A percentile compares a stretch with the other conserved stretches of the same genome.
These are phyloP conservation scores for Rossbeevera mucosa DNA, from an alignment of 768 basidiomycete genomes.

Conservation along the genomic window DNA sequence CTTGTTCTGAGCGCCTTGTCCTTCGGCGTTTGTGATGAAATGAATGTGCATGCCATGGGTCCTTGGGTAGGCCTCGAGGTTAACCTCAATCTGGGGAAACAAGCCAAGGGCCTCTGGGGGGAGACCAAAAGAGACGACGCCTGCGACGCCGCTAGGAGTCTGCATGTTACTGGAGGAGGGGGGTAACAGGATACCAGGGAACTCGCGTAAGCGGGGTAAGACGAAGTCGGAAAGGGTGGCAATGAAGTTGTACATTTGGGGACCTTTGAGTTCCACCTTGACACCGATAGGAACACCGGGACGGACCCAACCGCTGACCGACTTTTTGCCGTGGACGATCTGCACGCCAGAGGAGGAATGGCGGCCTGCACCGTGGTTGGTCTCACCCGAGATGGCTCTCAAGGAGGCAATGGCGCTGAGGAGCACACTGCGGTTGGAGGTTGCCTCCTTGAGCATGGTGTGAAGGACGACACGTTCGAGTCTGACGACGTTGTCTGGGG, in stretches of 20 bases:
- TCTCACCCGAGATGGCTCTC: slow-evolving; percentile 83
- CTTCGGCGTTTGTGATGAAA: slow-evolving; percentile 84
- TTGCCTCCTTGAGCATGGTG: slow-evolving; percentile 78
- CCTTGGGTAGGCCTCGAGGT: slow-evolving; percentile 83
- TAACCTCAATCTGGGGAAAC: slow-evolving; percentile 96
- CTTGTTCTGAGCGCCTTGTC: slow-evolving; percentile 85
- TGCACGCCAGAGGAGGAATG: slow-evolving; percentile 72
- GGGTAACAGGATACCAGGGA: slow-evolving; percentile 78
- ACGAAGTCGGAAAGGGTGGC: slow-evolving; percentile 89
- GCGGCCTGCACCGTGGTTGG: slow-evolving; percentile 64
- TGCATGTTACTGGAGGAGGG: slow-evolving; percentile 62
- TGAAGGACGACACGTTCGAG: slow-evolving; percentile 86
- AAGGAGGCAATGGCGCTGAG: slow-evolving; percentile 85
- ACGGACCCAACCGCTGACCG: slow-evolving; percentile 78
- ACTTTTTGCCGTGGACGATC: slow-evolving; percentile 64
- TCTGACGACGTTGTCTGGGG: slow-evolving; percentile 61
- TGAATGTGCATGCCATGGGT: slow-evolving; percentile 90
- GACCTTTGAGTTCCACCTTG: slow-evolving; percentile 87
- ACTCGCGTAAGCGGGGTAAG: slow-evolving; percentile 89
- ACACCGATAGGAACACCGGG: slow-evolving; percentile 78
- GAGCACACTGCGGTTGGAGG: slow-evolving; percentile 64
- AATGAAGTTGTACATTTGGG: slow-evolving; percentile 93
- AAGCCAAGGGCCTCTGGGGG: slow-evolving; percentile 78
- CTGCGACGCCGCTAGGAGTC: slow-evolving; percentile 73
- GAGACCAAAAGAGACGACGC: slow-evolving; percentile 88